Evolutionary conservation across 2,329 filamentous ascomycete genomes (phyloP), one percentile per base, ranked within the genome.

Genomic region (Colletotrichum chlorophyti): DNA sequence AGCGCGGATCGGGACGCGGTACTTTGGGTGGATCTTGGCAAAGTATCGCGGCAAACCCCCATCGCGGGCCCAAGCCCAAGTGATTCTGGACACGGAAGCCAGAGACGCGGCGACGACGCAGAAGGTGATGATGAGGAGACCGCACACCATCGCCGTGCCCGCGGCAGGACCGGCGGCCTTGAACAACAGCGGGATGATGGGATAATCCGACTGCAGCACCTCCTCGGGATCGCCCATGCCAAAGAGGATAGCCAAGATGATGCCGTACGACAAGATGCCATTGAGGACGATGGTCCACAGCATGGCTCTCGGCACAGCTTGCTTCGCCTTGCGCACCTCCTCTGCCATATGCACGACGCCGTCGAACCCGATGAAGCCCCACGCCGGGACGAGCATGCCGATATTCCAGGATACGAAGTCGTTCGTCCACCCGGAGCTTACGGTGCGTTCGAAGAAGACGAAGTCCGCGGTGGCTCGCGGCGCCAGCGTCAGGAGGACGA

Each of bases 251-350:
- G 55, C 55, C 42, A 59, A 9, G 19, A 59, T 59, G 24, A 59
- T 55, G 7, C 50, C 55, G 2, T 59, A 59, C 19, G 55, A 59
- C 63, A 79, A 78, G 26, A 79, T 73, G 51, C 79, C 77, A 11
- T 69, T 65, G 6, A 68, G 61, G 3, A 65, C 50, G 1, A 64
- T 47, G 12, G 57, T 61, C 60, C 60, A 63, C 35, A 63, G 40
- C 62, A 64, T 64, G 26, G 51, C 58, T 29, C 49, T 23, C 24
- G 62, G 62, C 19, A 63, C 35, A 2, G 57, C 52, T 17, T 54
- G 48, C 31, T 62, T 60, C 47, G 62, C 62, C 23, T 53, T 37
- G 21, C 37, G 45, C 8, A 63, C 61, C 46, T 64, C 62, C 40
- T 64, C 62, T 8, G 62, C 57, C 62, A 64, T 64, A 45, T 64